phyloP scores from a whole-genome alignment of 192 early-diverging fungal species.

The Linderina pennispora region DNA sequence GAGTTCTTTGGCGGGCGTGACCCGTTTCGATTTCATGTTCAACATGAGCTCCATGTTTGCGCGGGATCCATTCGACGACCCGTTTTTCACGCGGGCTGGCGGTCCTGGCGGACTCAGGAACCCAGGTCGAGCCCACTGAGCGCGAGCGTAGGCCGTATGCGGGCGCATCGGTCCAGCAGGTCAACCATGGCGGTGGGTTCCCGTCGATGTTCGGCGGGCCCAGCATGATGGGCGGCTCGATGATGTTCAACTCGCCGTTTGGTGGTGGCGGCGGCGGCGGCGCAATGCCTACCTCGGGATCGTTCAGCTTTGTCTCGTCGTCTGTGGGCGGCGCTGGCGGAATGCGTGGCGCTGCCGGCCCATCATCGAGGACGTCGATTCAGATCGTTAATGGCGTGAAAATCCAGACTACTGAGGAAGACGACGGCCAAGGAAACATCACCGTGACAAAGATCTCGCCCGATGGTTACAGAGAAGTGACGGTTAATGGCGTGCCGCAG shows the following conservation, averaged over 20 bases:
- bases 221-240: slow-evolving; percentile 9
- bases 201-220: slow-evolving; percentile 31
- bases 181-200: slow-evolving; percentile 4
- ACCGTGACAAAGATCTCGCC: slow-evolving; percentile 38
- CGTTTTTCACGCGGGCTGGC: slow-evolving; percentile 34
- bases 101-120: not conserved
- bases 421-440: slow-evolving; percentile 38
- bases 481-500: slow-evolving; percentile 40
- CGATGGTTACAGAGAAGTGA: slow-evolving; percentile 32
- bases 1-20: slow-evolving; percentile 44
- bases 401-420: slow-evolving; percentile 35
- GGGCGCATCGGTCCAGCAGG: slow-evolving; percentile 4
- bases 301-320: slow-evolving; percentile 46
- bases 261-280: slow-evolving; percentile 3
- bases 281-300: slow-evolving; percentile 23
- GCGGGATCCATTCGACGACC: slow-evolving; percentile 24
- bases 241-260: slow-evolving; percentile 27
- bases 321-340: slow-evolving; percentile 24
- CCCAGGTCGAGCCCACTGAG: slow-evolving; percentile 10
- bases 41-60: slow-evolving; percentile 22
- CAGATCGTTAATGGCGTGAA: slow-evolving; percentile 41
- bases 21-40: slow-evolving; percentile 41
- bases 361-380: slow-evolving; percentile 30
- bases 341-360: slow-evolving; percentile 21
- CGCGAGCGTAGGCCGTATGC: slow-evolving; percentile 38